Evolutionary conservation across 225 moss, liverwort and hornwort species (phyloP).

Genomic region (Pseudisothecium myosuroides): DNA sequence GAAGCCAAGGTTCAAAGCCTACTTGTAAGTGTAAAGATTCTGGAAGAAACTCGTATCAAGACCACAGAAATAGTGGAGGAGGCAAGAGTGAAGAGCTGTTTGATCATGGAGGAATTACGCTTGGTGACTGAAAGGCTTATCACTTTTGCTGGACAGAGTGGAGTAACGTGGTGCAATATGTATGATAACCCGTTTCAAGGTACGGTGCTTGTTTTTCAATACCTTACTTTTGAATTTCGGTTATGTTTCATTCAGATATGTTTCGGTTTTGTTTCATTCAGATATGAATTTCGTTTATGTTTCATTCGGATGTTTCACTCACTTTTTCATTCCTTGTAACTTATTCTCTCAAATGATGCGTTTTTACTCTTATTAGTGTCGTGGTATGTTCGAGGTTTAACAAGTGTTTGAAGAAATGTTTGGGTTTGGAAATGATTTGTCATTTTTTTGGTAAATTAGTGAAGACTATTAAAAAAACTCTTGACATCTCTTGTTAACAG

Average conservation of each 20-base stretch:
- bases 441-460: neutral
- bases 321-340: too few species aligned
- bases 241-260: neutral
- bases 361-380: neutral
- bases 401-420: neutral
- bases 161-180: neutral
- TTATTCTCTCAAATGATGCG: neutral
- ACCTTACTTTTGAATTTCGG: neutral
- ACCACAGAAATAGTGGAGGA: slow-evolving; percentile 33
- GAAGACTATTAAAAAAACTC: neutral
- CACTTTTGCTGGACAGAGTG: neutral
- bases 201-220: neutral
- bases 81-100: slow-evolving; percentile 4
- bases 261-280: too few species aligned
- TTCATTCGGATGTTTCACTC: too few species aligned
- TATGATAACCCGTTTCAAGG: slow-evolving; percentile 8
- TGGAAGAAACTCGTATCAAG: slow-evolving; percentile 27
- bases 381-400: neutral
- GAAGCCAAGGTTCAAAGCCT: too few species aligned
- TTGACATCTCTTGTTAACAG: neutral
- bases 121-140: neutral
- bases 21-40: too few species aligned
- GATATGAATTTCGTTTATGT: too few species aligned
- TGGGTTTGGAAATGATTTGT: neutral
- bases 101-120: slow-evolving; percentile 35